Conservation (phyloP, 177 flowering plant genomes). For the Vitis hybrid region DNA sequence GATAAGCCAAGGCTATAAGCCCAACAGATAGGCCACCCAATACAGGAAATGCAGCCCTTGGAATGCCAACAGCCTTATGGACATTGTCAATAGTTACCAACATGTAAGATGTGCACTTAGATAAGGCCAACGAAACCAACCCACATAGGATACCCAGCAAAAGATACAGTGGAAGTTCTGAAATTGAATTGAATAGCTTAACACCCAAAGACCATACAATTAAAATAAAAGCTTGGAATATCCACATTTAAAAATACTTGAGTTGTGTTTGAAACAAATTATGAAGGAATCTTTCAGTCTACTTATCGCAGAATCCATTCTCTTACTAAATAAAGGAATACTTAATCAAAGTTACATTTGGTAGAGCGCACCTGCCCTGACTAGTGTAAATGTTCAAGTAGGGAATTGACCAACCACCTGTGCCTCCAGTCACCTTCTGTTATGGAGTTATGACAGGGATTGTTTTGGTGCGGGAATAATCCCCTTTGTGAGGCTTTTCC, state of each 20-base stretch:
- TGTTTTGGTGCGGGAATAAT: no score
- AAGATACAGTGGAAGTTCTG: conserved; percentile 96
- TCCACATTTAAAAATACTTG: conserved; percentile 1
- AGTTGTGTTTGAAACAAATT: not conserved
- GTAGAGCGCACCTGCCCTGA: no score
- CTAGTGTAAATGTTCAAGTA: no score
- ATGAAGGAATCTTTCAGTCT: not conserved
- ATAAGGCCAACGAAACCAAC: conserved; percentile 68
- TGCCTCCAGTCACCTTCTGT: no score
- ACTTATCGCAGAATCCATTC: no score
- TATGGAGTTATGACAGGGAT: no score
- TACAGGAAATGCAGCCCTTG: conserved; percentile 64
- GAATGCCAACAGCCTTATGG: conserved; percentile 48
- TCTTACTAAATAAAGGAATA: no score
- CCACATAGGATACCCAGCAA: conserved; percentile 89
- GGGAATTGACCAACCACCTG: no score
- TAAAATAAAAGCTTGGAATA: not conserved
- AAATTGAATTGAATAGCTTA: conserved; percentile 22
- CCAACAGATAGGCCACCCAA: conserved; percentile 76
- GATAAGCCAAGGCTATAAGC: conserved; percentile 78
- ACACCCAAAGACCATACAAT: conserved; percentile 4
- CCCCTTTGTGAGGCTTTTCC: no score
- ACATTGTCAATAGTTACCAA: conserved; percentile 37
- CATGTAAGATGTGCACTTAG: conserved; percentile 67
- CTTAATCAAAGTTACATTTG: no score